phyloP scores from a whole-genome alignment of 345 rosid species.

The Litchi chinensis region DNA sequence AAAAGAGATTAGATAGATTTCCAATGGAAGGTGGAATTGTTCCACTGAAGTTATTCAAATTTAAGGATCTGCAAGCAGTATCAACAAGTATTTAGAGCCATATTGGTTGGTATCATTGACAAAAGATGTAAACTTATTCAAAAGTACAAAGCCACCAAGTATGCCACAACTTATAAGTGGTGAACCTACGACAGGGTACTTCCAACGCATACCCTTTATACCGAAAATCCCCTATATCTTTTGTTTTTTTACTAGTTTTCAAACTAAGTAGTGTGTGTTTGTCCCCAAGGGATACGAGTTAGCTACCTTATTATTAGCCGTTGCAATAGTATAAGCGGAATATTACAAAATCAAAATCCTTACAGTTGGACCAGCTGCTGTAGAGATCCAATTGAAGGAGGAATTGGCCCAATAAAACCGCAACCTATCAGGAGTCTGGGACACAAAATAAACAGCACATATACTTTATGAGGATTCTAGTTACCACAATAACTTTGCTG shows the following conservation, averaged over 20 bases:
- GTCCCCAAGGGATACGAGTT: not conserved
- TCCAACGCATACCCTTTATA: not conserved
- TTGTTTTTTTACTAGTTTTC: not conserved
- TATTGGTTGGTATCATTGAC: not conserved
- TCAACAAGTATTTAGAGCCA: not conserved
- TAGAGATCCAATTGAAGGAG: constrained; percentile 36
- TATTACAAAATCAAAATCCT: constrained; percentile 10
- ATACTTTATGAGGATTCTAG: not conserved
- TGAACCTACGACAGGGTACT: not conserved
- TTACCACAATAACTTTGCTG: constrained; percentile 1
- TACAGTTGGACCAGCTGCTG: constrained; percentile 26
- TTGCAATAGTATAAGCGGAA: not conserved
- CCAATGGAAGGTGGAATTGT: constrained; percentile 51
- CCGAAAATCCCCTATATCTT: not conserved
- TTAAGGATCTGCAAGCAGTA: constrained; percentile 39
- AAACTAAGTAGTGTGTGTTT: not conserved
- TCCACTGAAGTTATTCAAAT: constrained; percentile 46
- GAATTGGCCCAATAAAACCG: constrained; percentile 35
- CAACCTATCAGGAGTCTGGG: constrained; percentile 37
- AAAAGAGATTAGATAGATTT: constrained; percentile 36
- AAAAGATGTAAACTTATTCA: not conserved
- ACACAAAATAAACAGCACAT: not conserved
- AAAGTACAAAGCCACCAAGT: not conserved
- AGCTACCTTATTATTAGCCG: not conserved
- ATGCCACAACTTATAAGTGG: not conserved